phyloP scores from a whole-genome alignment of 495 filamentous ascomycete genomes.

The Terfezia claveryi region DNA sequence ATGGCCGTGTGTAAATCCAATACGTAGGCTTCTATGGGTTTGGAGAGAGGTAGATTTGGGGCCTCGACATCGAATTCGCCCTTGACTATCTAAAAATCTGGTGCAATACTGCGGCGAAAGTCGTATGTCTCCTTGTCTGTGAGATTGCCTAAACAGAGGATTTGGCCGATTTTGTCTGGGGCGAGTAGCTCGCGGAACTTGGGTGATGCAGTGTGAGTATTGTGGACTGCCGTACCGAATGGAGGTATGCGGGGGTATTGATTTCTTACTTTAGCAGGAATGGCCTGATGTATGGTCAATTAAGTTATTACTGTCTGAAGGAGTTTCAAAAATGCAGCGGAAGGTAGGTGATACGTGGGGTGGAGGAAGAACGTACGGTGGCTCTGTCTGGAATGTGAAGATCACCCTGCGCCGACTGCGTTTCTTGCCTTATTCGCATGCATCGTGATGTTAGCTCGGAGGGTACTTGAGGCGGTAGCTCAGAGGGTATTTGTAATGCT shows the following conservation, averaged over 20 bases:
- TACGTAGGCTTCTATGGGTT: slow-evolving; percentile 82
- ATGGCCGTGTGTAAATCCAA: slow-evolving; percentile 93
- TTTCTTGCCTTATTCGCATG: too few relatives aligned
- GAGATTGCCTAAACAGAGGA: slow-evolving; percentile 88
- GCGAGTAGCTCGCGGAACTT: slow-evolving; percentile 97
- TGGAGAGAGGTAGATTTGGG: slow-evolving; percentile 68
- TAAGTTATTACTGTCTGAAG: neutral
- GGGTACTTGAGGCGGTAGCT: too few relatives aligned
- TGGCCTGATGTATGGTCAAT: slow-evolving; percentile 35
- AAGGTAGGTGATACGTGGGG: neutral
- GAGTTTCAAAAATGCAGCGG: neutral
- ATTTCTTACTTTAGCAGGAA: slow-evolving; percentile 57
- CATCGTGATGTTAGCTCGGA: too few relatives aligned
- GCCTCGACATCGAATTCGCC: slow-evolving; percentile 88
- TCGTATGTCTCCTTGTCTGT: slow-evolving; percentile 88
- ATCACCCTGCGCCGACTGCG: slow-evolving; percentile 25
- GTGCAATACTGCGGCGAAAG: slow-evolving; percentile 74
- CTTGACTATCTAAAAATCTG: slow-evolving; percentile 88
- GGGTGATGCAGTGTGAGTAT: slow-evolving; percentile 5
- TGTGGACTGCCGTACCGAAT: slow-evolving; percentile 1
- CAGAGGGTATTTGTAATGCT: too few relatives aligned
- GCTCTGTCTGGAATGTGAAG: slow-evolving; percentile 95
- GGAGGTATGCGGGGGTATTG: slow-evolving; percentile 4
- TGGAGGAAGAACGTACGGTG: slow-evolving; percentile 30
- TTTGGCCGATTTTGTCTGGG: slow-evolving; percentile 94